phyloP scores from a whole-genome alignment of 2,329 filamentous ascomycete species.

The Aspergillaceae sp. region DNA sequence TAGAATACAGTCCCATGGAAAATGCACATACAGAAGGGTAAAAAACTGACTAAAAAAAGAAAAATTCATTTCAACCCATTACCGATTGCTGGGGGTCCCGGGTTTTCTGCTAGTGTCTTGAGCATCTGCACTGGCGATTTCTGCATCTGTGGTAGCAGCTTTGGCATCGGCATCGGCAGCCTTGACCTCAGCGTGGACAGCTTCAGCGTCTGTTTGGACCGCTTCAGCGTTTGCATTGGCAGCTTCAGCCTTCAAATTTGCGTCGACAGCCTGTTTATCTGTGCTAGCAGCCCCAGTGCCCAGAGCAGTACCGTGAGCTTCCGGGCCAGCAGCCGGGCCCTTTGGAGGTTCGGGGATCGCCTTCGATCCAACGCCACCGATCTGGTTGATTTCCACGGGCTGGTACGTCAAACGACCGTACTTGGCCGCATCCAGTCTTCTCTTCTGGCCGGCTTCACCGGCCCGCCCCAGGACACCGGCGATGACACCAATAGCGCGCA shows the following conservation, averaged over 20 bases:
- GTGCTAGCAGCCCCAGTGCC: too few species aligned
- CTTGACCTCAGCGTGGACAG: too few species aligned
- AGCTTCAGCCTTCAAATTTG: too few species aligned
- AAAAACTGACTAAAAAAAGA: constrained; percentile 5
- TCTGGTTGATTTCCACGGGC: constrained; percentile 15
- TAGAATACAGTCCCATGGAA: constrained; percentile 23
- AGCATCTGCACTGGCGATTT: too few species aligned
- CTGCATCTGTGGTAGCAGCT: too few species aligned
- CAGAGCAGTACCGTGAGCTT: too few species aligned
- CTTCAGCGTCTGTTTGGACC: too few species aligned
- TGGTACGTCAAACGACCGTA: constrained; percentile 54
- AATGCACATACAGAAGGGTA: constrained; percentile 7
- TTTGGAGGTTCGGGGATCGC: neutral
- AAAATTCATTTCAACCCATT: neutral
- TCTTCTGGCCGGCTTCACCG: constrained; percentile 64
- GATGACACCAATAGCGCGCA: constrained; percentile 73
- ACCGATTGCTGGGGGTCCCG: neutral
- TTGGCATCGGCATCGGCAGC: too few species aligned
- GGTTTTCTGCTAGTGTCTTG: too few species aligned
- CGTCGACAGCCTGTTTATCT: too few species aligned
- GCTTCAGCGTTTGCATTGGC: too few species aligned
- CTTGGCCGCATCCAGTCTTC: constrained; percentile 55
- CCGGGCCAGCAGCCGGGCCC: too few species aligned
- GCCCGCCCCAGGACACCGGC: constrained; percentile 78
- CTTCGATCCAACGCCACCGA: constrained; percentile 1